Conservation (phyloP, 371 early-diverging fungal genomes). For the Synchytrium microbalum region DNA sequence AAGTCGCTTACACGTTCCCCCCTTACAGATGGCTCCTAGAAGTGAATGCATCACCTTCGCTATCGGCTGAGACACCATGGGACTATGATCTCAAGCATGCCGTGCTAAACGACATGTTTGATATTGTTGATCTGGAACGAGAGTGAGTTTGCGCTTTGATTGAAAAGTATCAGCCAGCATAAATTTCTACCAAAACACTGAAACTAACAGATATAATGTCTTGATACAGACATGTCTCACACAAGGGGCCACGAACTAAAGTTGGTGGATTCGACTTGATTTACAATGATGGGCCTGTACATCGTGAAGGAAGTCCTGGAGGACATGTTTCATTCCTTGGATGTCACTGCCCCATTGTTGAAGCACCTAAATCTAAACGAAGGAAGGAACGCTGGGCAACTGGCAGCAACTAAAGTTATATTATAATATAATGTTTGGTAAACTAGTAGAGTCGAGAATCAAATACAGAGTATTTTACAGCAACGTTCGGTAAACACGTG, state of each 20-base stretch:
- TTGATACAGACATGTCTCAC: not conserved
- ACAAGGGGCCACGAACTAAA: conserved; percentile 26
- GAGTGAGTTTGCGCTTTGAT: conserved; percentile 15
- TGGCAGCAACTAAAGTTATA: too few species aligned
- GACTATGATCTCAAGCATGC: conserved; percentile 50
- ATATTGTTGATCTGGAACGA: conserved; percentile 45
- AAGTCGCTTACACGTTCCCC: not conserved
- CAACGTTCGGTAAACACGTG: too few species aligned
- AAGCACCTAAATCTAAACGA: too few species aligned
- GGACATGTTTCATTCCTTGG: too few species aligned
- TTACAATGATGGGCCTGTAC: conserved; percentile 48
- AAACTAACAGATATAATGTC: too few species aligned
- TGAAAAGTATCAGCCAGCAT: not conserved
- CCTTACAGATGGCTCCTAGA: conserved; percentile 43
- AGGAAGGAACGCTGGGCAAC: too few species aligned
- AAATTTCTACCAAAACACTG: not conserved
- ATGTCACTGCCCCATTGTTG: too few species aligned
- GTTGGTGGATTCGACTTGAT: conserved; percentile 54
- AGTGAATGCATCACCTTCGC: conserved; percentile 49
- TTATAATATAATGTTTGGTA: too few species aligned
- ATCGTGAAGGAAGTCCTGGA: conserved; percentile 43
- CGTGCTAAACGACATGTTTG: conserved; percentile 47
- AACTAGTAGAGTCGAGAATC: too few species aligned
- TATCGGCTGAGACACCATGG: conserved; percentile 49
- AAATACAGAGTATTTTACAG: too few species aligned